A percentile compares a stretch with the other conserved stretches of the same genome.
Conservation (phyloP, 768 basidiomycete genomes). For the Leucocoprinus sp. region DNA sequence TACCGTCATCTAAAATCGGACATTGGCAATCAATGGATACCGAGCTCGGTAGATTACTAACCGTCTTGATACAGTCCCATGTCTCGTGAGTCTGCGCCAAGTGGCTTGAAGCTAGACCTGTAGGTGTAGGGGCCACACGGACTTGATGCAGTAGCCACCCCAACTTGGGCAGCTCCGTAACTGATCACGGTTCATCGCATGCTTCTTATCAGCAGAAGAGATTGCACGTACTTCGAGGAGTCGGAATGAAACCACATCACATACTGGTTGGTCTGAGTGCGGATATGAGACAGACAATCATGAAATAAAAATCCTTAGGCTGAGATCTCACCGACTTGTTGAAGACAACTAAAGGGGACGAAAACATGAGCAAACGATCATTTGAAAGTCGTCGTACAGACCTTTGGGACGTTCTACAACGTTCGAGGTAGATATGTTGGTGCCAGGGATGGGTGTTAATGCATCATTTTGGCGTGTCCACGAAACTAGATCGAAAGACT, state of each 20-base stretch:
- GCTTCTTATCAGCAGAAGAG: background rate
- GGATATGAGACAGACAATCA: background rate
- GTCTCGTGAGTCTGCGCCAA: slow-evolving; percentile 53
- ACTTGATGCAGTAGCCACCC: slow-evolving; percentile 48
- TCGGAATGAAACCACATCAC: slow-evolving; percentile 72
- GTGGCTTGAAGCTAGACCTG: slow-evolving; percentile 44
- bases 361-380: background rate
- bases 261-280: slow-evolving; percentile 44
- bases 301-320: background rate
- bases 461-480: slow-evolving; percentile 58
- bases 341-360: slow-evolving; percentile 35
- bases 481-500: slow-evolving; percentile 43
- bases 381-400: slow-evolving; percentile 12
- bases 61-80: slow-evolving; percentile 52
- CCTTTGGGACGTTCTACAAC: slow-evolving; percentile 61
- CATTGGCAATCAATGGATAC: slow-evolving; percentile 4
- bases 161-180: slow-evolving; percentile 58
- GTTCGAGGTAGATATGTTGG: slow-evolving; percentile 48
- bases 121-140: slow-evolving; percentile 58
- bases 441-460: slow-evolving; percentile 42
- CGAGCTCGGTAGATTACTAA: slow-evolving; percentile 15
- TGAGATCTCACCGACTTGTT: slow-evolving; percentile 34
- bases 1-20: slow-evolving; percentile 30
- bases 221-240: slow-evolving; percentile 36
- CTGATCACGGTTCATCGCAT: slow-evolving; percentile 20